Evolutionary conservation across 352 stramenopile species (phyloP), one percentile per base, ranked within the genome.

Genomic region (Pythium plurisporium): DNA sequence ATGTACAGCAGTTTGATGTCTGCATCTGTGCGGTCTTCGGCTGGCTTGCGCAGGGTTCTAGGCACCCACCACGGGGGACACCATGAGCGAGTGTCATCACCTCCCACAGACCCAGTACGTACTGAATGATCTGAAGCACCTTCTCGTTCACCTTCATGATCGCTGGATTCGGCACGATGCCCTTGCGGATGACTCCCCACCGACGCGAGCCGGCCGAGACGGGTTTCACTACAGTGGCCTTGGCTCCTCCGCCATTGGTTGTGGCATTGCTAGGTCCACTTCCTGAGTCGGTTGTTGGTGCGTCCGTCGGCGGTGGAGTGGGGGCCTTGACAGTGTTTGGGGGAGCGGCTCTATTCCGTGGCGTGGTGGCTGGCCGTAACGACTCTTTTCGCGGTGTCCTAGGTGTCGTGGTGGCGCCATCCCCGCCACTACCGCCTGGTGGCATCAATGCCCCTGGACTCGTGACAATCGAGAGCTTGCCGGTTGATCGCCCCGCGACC

Each of bases 1-100:
- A 66, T 66, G 54, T 91, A 94, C 48, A 94, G 53, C 54, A 89
- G 63, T 62, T 86, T 87, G 65, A 87, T 87, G 74, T 89, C 79
- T 65, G 50, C 76, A 52, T 91, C 76, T 4, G 73, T 63, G 17
- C 81, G 81, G 33, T 91, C 78, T 65, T 88, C 81, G 17, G 81
- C 75, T 1, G 67, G 66, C 45, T 76, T 84, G 12, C 76, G 79
- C 45, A 89, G 47, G 43, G 76, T 87, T n/a, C 79, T 89, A 53
- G 10, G 9, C 20, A 9, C 6, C n/a, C n/a, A n/a, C n/a, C n/a
- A n/a, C n/a, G n/a, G n/a, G n/a, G n/a, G n/a, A n/a, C n/a, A n/a
- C n/a, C n/a, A n/a, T n/a, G n/a, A n/a, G n/a, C n/a, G n/a, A n/a
- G n/a, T n/a, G n/a, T n/a, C n/a, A n/a, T n/a, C n/a, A n/a, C n/a